Conservation (phyloP, 345 rosid species). For the Chamaenerion angustifolium region DNA sequence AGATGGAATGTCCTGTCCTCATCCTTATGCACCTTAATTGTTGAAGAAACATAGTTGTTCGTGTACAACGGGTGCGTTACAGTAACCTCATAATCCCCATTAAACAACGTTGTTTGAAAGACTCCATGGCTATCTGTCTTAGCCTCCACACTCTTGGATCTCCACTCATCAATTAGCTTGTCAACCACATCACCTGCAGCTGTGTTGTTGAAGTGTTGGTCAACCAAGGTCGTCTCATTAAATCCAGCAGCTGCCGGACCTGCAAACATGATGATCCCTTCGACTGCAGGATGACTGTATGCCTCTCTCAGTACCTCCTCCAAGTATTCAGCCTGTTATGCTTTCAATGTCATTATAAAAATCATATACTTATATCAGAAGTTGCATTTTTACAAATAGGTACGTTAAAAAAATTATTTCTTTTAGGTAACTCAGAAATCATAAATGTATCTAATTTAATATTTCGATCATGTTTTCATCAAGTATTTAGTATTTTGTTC, state of each 20-base stretch:
- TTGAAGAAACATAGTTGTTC: constrained; percentile 13
- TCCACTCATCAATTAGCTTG: constrained; percentile 45
- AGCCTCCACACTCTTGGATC: constrained; percentile 6
- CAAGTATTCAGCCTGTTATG: constrained; percentile 26
- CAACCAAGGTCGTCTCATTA: constrained; percentile 25
- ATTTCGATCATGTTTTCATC: too few relatives aligned
- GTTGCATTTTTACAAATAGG: too few relatives aligned
- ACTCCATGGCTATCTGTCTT: constrained; percentile 15
- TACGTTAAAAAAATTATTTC: too few relatives aligned
- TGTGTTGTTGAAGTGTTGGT: constrained; percentile 33
- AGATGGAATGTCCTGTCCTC: neutral
- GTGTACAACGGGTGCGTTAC: constrained; percentile 25
- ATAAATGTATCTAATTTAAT: too few relatives aligned
- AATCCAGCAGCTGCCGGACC: constrained; percentile 56
- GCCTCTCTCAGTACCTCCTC: constrained; percentile 62
- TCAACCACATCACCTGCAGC: constrained; percentile 47
- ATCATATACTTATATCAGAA: too few relatives aligned
- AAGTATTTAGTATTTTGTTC: too few relatives aligned
- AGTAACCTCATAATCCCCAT: constrained; percentile 37
- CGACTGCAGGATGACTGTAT: constrained; percentile 46
- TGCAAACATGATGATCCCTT: constrained; percentile 53
- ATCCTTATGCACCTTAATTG: constrained; percentile 12
- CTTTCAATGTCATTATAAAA: too few relatives aligned
- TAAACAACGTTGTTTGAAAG: constrained; percentile 24
- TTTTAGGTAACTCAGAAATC: too few relatives aligned